These are phyloP conservation scores for Royoungia palumana DNA, from an alignment of 768 basidiomycete species.

Conservation along the genomic window DNA sequence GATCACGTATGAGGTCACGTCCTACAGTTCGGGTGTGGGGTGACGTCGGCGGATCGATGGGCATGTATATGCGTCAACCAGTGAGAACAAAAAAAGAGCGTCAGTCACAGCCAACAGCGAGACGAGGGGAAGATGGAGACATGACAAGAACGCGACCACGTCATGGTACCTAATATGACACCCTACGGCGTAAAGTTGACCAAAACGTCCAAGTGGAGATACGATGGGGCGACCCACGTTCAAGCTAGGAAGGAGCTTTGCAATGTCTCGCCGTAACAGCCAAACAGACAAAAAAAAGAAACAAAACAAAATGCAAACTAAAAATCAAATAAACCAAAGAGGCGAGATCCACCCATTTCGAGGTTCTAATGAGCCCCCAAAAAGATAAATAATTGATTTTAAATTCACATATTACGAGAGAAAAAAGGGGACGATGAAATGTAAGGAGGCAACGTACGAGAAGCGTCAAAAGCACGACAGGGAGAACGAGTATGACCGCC, in stretches of 20 bases:
- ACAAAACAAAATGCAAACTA: no score
- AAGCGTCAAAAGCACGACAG: constrained; percentile 59
- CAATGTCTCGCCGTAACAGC: constrained; percentile 12
- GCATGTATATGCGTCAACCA: not conserved
- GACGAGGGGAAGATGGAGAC: not conserved
- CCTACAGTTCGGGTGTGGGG: constrained; percentile 40
- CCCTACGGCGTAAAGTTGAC: no score
- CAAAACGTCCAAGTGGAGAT: no score
- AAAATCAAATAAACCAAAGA: not conserved
- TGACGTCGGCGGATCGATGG: not conserved
- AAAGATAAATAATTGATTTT: constrained; percentile 1
- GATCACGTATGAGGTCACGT: constrained; percentile 77
- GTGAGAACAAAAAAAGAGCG: not conserved
- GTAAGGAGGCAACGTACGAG: constrained; percentile 45
- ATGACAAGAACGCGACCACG: constrained; percentile 1
- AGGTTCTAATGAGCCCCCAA: not conserved
- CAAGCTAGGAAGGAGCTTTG: constrained; percentile 6
- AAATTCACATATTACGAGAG: constrained; percentile 10
- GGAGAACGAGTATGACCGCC: constrained; percentile 47
- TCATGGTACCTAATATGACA: constrained; percentile 1
- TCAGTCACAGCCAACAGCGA: constrained; percentile 1
- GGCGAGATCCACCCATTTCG: constrained; percentile 1
- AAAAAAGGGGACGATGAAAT: constrained; percentile 2
- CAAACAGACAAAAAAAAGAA: not conserved
- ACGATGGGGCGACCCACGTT: no score